Conservation (phyloP, 345 rosid genomes). For the Citrus australasica region DNA sequence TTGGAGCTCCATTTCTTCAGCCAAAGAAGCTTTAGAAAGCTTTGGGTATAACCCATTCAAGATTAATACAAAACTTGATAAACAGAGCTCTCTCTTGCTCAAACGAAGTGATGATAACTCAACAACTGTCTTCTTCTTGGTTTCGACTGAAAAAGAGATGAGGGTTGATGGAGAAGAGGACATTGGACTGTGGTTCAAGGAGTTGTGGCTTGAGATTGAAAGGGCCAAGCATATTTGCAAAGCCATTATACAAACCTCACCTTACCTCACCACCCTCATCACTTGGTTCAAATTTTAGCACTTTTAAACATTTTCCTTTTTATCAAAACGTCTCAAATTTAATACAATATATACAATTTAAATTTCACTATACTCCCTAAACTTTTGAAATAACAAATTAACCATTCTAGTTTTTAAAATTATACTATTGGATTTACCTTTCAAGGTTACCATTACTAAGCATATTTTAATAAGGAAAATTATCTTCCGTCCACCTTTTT, state of each 20-base stretch:
- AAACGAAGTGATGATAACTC: constrained; percentile 8
- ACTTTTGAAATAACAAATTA: neutral
- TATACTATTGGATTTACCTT: no score
- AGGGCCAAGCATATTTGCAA: neutral
- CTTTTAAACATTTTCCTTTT: no score
- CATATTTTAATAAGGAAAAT: no score
- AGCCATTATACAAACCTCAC: neutral
- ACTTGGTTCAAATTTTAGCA: neutral
- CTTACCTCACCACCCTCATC: neutral
- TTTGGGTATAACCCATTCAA: constrained; percentile 38
- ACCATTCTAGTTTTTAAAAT: no score
- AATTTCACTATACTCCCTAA: neutral
- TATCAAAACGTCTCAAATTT: no score
- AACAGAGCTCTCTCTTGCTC: constrained; percentile 51
- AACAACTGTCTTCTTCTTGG: no score
- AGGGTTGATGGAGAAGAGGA: neutral
- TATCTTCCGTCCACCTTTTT: no score
- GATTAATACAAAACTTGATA: constrained; percentile 45
- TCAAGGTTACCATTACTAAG: no score
- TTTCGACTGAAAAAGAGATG: neutral
- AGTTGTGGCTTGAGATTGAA: constrained; percentile 11
- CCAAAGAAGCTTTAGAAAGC: constrained; percentile 24
- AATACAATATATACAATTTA: no score
- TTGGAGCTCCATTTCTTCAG: constrained; percentile 43
- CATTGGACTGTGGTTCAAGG: neutral